Evolutionary conservation across 1,284 basidiomycete species (phyloP).

Genomic region (Rhodotorula mucilaginosa): DNA sequence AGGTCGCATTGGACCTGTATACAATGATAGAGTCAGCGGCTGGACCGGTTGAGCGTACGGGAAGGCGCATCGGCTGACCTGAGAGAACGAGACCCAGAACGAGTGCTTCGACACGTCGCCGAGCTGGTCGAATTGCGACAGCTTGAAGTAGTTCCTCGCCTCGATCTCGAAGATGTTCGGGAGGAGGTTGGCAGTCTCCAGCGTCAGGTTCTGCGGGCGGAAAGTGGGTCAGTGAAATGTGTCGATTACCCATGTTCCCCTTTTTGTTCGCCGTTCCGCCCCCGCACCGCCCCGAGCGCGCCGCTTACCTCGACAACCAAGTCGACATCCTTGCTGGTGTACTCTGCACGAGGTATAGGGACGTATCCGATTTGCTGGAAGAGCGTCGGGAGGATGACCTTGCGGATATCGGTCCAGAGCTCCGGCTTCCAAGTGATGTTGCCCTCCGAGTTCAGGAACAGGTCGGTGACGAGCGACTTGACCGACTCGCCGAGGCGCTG

Average conservation of each 20-base stretch:
- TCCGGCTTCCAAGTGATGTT: constrained; percentile 79
- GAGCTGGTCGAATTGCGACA: constrained; percentile 65
- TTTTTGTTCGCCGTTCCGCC: no score
- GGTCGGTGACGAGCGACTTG: constrained; percentile 67
- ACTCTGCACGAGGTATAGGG: constrained; percentile 83
- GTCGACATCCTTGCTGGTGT: constrained; percentile 79
- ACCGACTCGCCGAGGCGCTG: constrained; percentile 51
- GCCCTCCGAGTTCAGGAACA: constrained; percentile 75
- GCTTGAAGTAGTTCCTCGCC: constrained; percentile 77
- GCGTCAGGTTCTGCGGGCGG: background rate
- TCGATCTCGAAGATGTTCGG: constrained; percentile 70
- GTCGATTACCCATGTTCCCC: no score
- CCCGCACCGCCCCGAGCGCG: no score
- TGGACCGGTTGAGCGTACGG: background rate
- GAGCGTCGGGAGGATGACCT: constrained; percentile 75
- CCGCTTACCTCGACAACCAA: constrained; percentile 69
- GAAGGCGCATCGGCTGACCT: background rate
- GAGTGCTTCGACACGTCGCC: constrained; percentile 52
- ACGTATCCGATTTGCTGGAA: constrained; percentile 77
- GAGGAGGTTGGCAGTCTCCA: constrained; percentile 69
- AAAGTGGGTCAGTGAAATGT: background rate
- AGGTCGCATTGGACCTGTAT: constrained; percentile 92
- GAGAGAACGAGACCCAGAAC: constrained; percentile 29
- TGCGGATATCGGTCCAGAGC: constrained; percentile 79
- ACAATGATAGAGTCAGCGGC: constrained; percentile 56